Evolutionary conservation across 2,329 filamentous ascomycete genomes (phyloP).

Genomic region (Botrytis squamosa): DNA sequence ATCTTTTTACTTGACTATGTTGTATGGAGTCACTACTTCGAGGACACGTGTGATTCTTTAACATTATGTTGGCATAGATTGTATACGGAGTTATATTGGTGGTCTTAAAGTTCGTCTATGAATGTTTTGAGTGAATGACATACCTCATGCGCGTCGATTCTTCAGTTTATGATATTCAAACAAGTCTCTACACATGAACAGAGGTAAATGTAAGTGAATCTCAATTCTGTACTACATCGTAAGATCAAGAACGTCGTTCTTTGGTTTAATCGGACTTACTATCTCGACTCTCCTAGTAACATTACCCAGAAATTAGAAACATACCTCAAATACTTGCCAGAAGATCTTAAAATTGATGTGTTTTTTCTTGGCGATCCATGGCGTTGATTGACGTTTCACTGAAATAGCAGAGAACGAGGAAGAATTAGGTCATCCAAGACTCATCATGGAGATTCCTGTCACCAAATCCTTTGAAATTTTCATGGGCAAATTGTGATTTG

Average conservation of each 20-base stretch:
- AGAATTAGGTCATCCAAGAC: neutral
- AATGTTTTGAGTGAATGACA: too few species aligned
- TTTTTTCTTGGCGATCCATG: neutral
- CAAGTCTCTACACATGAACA: too few species aligned
- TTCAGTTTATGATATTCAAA: too few species aligned
- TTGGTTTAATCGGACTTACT: neutral
- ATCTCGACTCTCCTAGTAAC: neutral
- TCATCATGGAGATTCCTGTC: neutral
- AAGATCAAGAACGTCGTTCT: neutral
- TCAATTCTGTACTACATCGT: neutral
- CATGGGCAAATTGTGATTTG: neutral
- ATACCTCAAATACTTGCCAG: neutral
- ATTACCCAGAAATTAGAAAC: neutral
- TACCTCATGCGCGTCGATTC: too few species aligned
- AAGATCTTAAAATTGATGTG: too few species aligned
- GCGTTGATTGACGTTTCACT: neutral
- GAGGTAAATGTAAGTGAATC: too few species aligned
- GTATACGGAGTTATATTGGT: too few species aligned
- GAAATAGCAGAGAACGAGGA: too few species aligned
- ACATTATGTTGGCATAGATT: neutral
- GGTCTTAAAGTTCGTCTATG: too few species aligned
- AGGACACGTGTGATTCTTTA: too few species aligned
- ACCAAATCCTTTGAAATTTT: neutral
- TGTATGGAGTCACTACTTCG: too few species aligned
- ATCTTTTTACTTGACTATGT: too few species aligned